Percentiles rank a stretch among this genome's conserved stretches.
Conservation (phyloP, 805 yeast species). For the Candida morakotiae region DNA sequence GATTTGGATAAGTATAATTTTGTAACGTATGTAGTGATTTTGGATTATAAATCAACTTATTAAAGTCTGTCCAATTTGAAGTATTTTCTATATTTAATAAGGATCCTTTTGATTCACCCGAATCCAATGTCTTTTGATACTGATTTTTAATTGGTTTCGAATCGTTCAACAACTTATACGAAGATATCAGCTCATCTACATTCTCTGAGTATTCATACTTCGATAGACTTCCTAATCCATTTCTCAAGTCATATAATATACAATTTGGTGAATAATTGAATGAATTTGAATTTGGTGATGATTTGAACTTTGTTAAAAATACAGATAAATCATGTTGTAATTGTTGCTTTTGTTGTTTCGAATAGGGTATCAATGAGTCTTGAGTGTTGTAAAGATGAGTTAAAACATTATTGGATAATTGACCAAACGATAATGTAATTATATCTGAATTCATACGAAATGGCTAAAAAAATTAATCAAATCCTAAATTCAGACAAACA, state of each 20-base stretch:
- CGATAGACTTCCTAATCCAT: conserved; percentile 71
- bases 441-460: conserved; percentile 63
- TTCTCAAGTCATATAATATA: conserved; percentile 71
- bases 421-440: conserved; percentile 69
- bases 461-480: neutral
- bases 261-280: conserved; percentile 70
- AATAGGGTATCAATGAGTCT: conserved; percentile 60
- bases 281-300: conserved; percentile 14
- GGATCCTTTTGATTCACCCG: conserved; percentile 15
- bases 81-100: conserved; percentile 40
- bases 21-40: conserved; percentile 48
- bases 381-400: conserved; percentile 82
- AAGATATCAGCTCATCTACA: too few relatives aligned
- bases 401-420: conserved; percentile 65
- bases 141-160: conserved; percentile 37
- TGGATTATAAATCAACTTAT: conserved; percentile 64
- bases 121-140: conserved; percentile 64
- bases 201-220: conserved; percentile 46
- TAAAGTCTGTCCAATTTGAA: conserved; percentile 77
- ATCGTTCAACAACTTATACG: neutral
- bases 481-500: neutral
- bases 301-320: conserved; percentile 19
- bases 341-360: conserved; percentile 28
- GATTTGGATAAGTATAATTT: conserved; percentile 42
- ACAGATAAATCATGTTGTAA: conserved; percentile 47